Evolutionary conservation across 306 rosid species (phyloP), one percentile per base, ranked within the genome.

Genomic region (Sesbania bispinosa): DNA sequence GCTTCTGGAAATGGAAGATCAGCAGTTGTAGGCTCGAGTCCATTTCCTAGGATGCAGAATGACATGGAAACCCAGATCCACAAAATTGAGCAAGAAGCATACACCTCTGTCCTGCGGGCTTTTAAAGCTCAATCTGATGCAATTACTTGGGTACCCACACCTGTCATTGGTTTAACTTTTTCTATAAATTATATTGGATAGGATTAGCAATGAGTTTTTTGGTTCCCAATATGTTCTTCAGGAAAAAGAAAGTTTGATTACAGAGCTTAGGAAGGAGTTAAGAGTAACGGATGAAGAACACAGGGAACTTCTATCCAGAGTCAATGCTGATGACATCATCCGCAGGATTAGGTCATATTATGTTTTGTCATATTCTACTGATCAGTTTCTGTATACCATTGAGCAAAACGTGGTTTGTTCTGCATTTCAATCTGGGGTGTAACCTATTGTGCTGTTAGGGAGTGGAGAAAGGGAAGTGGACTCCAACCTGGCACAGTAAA

Each of bases 121-220:
- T 92, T 92, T 68, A 87, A 89, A 81, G 96, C 97, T 43, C 97
- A 92, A 66, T 85, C 97, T 42, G 91, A 92, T 74, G 93, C 97
- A 9, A 80, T 92, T 57, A 80, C 96, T 76, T 92, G 83, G 83
- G 83, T 79, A 79, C 23, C 6, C 16, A 53, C 48, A 50, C 26
- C 50, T 14, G 29, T 20, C 50, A 30, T 46, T 47, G 14, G 47
- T 48, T 79, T 10, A 15, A 21, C 63, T 55, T 55, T n/a, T 38
- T 35, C 51, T 55, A 27, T 61, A 27, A 55, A 23, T 16, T 26
- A 15, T 65, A 42, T 46, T 33, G 41, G 41, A 35, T 65, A 65
- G 57, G 43, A 47, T 10, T 42, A 18, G 48, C 26, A 15, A 41
- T 45, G 27, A 21, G 2, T 62, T 6, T 20, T 16, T 38, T 7